Evolutionary conservation across 2,329 filamentous ascomycete species (phyloP).

Genomic region (Trichoderma harzianum): DNA sequence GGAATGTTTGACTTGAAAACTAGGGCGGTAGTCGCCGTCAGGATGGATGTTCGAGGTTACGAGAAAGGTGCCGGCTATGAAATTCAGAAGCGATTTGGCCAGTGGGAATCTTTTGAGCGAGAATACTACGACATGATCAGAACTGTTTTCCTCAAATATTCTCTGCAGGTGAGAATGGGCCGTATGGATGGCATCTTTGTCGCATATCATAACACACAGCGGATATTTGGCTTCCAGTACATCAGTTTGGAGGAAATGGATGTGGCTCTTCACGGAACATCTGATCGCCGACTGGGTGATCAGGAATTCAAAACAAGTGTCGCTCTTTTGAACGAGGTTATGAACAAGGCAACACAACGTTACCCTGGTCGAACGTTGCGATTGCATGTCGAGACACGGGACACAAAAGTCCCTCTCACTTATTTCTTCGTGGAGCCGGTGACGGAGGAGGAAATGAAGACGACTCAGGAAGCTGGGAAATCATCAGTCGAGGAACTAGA

Average conservation of each 20-base stretch:
- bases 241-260: conserved; percentile 86
- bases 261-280: conserved; percentile 76
- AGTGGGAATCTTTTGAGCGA: conserved; percentile 88
- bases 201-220: conserved; percentile 89
- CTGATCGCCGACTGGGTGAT: conserved; percentile 65
- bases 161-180: conserved; percentile 92
- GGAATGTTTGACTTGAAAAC: conserved; percentile 98
- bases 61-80: conserved; percentile 81
- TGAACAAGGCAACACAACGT: conserved; percentile 69
- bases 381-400: conserved; percentile 76
- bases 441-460: conserved; percentile 64
- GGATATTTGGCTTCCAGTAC: conserved; percentile 98
- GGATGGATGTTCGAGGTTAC: conserved; percentile 75
- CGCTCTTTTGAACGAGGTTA: conserved; percentile 70
- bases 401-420: conserved; percentile 61
- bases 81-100: conserved; percentile 70
- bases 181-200: conserved; percentile 99
- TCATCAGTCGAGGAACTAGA: conserved; percentile 68
- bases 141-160: conserved; percentile 93
- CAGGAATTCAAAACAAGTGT: conserved; percentile 83
- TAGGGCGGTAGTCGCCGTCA: conserved; percentile 82
- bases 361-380: conserved; percentile 77
- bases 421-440: conserved; percentile 90
- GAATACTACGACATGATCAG: conserved; percentile 98
- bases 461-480: conserved; percentile 67